Base-by-base conservation (phyloP, 148 eudicot genomes). In the Cornus kousa region DNA sequence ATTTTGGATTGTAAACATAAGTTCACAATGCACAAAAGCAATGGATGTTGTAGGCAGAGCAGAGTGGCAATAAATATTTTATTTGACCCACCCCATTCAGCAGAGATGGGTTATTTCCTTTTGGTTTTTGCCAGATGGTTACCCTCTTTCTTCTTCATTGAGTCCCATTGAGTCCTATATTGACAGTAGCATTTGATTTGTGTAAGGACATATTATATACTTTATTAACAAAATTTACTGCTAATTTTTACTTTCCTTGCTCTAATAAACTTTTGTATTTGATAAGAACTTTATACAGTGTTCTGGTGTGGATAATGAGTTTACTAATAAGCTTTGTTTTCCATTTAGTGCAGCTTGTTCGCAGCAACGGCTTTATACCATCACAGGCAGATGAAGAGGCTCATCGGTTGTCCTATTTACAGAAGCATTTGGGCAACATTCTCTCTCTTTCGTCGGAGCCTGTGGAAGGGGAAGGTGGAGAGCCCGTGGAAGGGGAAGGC, bases 371-470 rank as follows among this genome's bases (percentile, higher is more conserved):
- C 77, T 97, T 98, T 70, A 91, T 96, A 92, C 99, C 99, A 60
- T 96, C 99, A 57, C 99, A 92, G 87, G 89, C 95, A 43, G 99
- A 96, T 80, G 99, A 96, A 84, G 99, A 96, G 90, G 93, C 97
- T 77, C 99, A 96, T 82, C 98, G 92, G 74, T 83, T 96, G 78
- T 94, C 99, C 31, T 96, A 96, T 80, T 82, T 96, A 81, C 99
- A 94, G 79, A 96, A 96, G 84, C 98, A 96, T 81, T 69, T 96
- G 86, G 90, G 94, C 69, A 96, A 92, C 81, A 87, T 96, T 68
- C 88, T 96, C 77, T 89, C 97, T 28, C 94, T 94, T 79, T 86
- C 94, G 84, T 91, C 28, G 1, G 28, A 28, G 28, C 99, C 90
- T 17, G 85, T 85, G 77, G 99, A 92, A 77, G 97, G 90, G 64